phyloP scores from a whole-genome alignment of 768 basidiomycete genomes.

The Lactifluus rugatus region DNA sequence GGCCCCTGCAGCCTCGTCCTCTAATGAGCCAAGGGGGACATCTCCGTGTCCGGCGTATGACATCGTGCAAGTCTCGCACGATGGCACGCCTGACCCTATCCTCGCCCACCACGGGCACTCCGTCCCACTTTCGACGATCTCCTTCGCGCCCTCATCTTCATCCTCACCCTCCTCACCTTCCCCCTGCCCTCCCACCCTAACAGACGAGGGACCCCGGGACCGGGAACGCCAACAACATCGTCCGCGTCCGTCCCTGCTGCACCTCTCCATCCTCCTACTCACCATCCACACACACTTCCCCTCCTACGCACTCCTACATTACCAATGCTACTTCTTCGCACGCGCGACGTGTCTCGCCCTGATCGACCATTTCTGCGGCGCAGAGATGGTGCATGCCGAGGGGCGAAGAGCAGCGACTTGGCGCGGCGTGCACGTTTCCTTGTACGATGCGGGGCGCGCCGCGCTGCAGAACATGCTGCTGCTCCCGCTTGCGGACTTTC shows the following conservation, averaged over 20 bases:
- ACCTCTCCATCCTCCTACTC: slow-evolving; percentile 17
- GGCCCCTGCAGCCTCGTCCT: background rate
- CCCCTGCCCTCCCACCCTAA: background rate
- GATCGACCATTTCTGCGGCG: slow-evolving; percentile 5
- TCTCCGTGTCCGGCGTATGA: slow-evolving; percentile 8
- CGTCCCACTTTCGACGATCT: slow-evolving; percentile 12
- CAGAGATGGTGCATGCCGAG: slow-evolving; percentile 7
- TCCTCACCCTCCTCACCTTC: background rate
- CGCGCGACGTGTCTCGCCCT: slow-evolving; percentile 15
- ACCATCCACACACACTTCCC: slow-evolving; percentile 17
- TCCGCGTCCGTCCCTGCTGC: slow-evolving; percentile 11
- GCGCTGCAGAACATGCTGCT: slow-evolving; percentile 20
- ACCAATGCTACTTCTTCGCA: slow-evolving; percentile 21
- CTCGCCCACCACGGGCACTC: slow-evolving; percentile 7
- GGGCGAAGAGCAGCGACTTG: slow-evolving; percentile 13
- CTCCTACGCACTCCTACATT: slow-evolving; percentile 15
- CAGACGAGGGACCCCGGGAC: background rate
- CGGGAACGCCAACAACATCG: background rate
- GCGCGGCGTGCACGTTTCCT: slow-evolving; percentile 19
- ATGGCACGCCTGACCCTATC: slow-evolving; percentile 13
- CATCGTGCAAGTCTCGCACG: slow-evolving; percentile 17
- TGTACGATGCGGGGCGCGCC: slow-evolving; percentile 12
- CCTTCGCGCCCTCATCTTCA: slow-evolving; percentile 2
- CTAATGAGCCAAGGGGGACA: background rate
- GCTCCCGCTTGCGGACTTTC: slow-evolving; percentile 16